These are phyloP conservation scores for Chytriomyces hyalinus DNA, from an alignment of 192 early-diverging fungal species.

Conservation along the genomic window DNA sequence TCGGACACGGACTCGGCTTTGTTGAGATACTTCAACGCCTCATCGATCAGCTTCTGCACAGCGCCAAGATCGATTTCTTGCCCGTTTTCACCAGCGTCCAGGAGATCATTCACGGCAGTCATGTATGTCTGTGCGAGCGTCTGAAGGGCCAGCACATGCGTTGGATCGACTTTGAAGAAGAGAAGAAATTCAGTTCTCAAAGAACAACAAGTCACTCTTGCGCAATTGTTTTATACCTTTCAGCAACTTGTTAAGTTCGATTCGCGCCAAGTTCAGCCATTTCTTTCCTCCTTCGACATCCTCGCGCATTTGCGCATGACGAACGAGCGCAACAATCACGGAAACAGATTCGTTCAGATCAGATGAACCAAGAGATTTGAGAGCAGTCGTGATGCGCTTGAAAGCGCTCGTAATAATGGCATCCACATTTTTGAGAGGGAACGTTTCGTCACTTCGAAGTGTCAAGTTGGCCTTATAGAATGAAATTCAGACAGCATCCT, in stretches of 20 bases:
- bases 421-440: conserved; percentile 19
- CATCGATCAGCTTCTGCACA: conserved; percentile 26
- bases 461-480: conserved; percentile 10
- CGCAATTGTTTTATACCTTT: conserved; percentile 1
- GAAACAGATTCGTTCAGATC: conserved; percentile 22
- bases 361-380: background rate
- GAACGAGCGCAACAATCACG: conserved; percentile 5
- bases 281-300: conserved; percentile 4
- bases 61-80: background rate
- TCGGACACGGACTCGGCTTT: background rate
- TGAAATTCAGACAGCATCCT: background rate
- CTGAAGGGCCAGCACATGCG: background rate
- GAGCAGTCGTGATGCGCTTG: conserved; percentile 20
- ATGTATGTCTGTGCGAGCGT: conserved; percentile 23
- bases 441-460: background rate
- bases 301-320: conserved; percentile 22
- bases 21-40: conserved; percentile 13
- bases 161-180: background rate
- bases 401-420: conserved; percentile 13
- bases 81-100: conserved; percentile 12
- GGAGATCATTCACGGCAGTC: conserved; percentile 10
- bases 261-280: conserved; percentile 22
- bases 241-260: conserved; percentile 28
- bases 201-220: background rate
- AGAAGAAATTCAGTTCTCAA: background rate